These are phyloP conservation scores for Diplosphaera chodatii DNA, from an alignment of 139 green algal genomes.

Conservation along the genomic window DNA sequence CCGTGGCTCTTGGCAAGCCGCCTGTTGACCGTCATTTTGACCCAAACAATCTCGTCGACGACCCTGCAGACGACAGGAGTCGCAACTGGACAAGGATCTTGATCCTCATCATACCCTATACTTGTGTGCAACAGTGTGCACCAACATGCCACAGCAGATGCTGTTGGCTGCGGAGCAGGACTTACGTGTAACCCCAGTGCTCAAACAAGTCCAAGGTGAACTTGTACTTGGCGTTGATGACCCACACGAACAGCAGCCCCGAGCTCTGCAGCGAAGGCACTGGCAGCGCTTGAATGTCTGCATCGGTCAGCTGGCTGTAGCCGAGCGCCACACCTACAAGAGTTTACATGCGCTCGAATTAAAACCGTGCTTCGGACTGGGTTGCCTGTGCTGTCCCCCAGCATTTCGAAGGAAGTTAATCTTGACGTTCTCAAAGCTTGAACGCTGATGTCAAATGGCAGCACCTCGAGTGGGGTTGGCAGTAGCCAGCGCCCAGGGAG, in stretches of 20 bases:
- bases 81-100: too few relatives aligned
- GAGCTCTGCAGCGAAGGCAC: constrained; percentile 69
- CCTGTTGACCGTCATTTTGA: constrained; percentile 90
- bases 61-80: too few relatives aligned
- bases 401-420: too few relatives aligned
- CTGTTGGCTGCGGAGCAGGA: too few relatives aligned
- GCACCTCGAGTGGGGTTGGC: constrained; percentile 78
- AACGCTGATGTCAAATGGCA: too few relatives aligned
- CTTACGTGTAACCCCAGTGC: constrained; percentile 81
- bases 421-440: too few relatives aligned
- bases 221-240: constrained; percentile 95
- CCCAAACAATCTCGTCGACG: constrained; percentile 94
- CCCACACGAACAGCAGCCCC: constrained; percentile 88
- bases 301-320: constrained; percentile 83
- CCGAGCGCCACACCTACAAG: constrained; percentile 69
- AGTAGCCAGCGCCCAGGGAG: constrained; percentile 90
- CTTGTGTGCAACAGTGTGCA: too few relatives aligned
- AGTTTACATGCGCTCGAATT: too few relatives aligned
- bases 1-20: constrained; percentile 88
- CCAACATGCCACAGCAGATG: too few relatives aligned
- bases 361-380: too few relatives aligned
- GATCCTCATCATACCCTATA: too few relatives aligned
- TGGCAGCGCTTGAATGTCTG: constrained; percentile 75
- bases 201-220: constrained; percentile 86
- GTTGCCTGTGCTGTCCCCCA: not conserved